These are phyloP conservation scores for Clavariopsis aquatica DNA, from an alignment of 495 filamentous ascomycete species.

Conservation along the genomic window DNA sequence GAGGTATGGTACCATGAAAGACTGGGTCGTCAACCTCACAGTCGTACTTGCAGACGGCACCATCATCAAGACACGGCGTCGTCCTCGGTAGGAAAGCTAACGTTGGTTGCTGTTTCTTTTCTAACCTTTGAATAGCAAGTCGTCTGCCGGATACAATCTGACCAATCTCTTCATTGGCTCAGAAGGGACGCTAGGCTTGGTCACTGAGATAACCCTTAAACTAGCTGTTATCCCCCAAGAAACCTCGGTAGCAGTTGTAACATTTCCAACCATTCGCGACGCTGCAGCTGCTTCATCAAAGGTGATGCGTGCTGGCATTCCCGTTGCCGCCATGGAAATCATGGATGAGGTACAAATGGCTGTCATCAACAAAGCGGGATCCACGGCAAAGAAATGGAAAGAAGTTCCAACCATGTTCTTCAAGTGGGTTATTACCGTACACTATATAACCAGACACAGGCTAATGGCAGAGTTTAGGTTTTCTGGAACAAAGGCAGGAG, in stretches of 20 bases:
- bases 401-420: slow-evolving; percentile 80
- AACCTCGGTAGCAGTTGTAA: slow-evolving; percentile 72
- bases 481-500: slow-evolving; percentile 67
- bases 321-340: slow-evolving; percentile 77
- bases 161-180: slow-evolving; percentile 75
- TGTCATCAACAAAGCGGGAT: slow-evolving; percentile 71
- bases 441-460: slow-evolving; percentile 1
- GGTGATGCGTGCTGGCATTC: slow-evolving; percentile 71
- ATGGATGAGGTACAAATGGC: slow-evolving; percentile 83
- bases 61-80: slow-evolving; percentile 71
- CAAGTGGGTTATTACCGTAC: slow-evolving; percentile 51
- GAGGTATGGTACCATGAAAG: slow-evolving; percentile 82
- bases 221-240: slow-evolving; percentile 72
- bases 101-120: neutral
- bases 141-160: slow-evolving; percentile 79
- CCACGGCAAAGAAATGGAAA: slow-evolving; percentile 69
- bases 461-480: slow-evolving; percentile 50
- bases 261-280: slow-evolving; percentile 71
- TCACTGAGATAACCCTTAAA: slow-evolving; percentile 76
- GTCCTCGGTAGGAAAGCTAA: slow-evolving; percentile 52
- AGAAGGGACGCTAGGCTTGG: slow-evolving; percentile 75
- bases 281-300: slow-evolving; percentile 69
- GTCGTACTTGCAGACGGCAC: slow-evolving; percentile 79
- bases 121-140: slow-evolving; percentile 52
- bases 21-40: slow-evolving; percentile 81